phyloP scores from a whole-genome alignment of 1,284 basidiomycete species.

The Cryptococcus wingfieldii region DNA sequence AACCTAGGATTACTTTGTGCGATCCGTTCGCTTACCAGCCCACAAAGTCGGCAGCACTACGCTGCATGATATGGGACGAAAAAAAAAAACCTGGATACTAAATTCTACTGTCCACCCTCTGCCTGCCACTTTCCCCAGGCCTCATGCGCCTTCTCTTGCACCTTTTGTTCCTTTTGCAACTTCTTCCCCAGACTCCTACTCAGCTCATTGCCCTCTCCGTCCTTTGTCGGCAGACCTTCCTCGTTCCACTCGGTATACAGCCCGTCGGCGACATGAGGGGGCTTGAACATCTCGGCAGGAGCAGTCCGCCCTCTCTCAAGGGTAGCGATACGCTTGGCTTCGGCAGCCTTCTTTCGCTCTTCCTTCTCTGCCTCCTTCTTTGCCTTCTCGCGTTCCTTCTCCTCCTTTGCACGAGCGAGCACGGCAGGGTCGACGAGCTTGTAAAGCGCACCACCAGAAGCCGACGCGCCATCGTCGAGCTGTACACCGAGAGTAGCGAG shows the following conservation, averaged over 20 bases:
- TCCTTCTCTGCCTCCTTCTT: slow-evolving; percentile 65
- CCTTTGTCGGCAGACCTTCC: slow-evolving; percentile 75
- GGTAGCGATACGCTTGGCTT: slow-evolving; percentile 67
- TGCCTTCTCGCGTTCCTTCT: slow-evolving; percentile 72
- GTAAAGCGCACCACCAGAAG: slow-evolving; percentile 87
- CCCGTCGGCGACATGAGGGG: slow-evolving; percentile 67
- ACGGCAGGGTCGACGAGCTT: slow-evolving; percentile 84
- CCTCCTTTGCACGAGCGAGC: slow-evolving; percentile 78
- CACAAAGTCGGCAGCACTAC: too few species aligned
- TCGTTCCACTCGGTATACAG: slow-evolving; percentile 78
- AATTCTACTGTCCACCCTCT: slow-evolving; percentile 9
- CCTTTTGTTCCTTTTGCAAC: slow-evolving; percentile 68
- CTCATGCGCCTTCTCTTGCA: slow-evolving; percentile 73
- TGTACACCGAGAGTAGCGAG: slow-evolving; percentile 90
- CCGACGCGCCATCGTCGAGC: slow-evolving; percentile 82
- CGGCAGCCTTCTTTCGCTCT: slow-evolving; percentile 65
- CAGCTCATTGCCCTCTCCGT: slow-evolving; percentile 76
- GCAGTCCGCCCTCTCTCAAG: slow-evolving; percentile 77
- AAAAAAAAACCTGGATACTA: not conserved
- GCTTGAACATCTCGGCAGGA: slow-evolving; percentile 77
- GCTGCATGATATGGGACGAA: not conserved
- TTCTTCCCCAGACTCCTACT: slow-evolving; percentile 81
- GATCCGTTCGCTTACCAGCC: too few species aligned
- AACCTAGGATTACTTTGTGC: too few species aligned
- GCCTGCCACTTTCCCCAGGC: slow-evolving; percentile 53